These are phyloP conservation scores for Cystobasidium ongulense DNA, from an alignment of 768 basidiomycete genomes.

Conservation along the genomic window DNA sequence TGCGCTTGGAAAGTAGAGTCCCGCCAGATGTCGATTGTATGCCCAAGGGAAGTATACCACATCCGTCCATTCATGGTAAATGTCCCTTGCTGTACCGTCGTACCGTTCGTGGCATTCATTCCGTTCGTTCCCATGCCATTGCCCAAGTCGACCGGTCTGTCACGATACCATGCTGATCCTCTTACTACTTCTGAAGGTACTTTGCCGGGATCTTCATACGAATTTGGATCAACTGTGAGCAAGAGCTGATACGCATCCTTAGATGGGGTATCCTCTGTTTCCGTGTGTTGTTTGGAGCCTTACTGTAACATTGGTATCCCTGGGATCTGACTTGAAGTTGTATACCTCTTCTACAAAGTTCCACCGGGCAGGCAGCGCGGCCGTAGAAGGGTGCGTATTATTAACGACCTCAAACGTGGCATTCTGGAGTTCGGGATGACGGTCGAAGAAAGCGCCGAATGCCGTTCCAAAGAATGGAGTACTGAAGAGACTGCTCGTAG, in stretches of 20 bases:
- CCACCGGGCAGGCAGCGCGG: constrained; percentile 19
- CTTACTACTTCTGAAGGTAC: constrained; percentile 15
- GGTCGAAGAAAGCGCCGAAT: constrained; percentile 32
- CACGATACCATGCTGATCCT: constrained; percentile 26
- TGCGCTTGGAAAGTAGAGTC: constrained; percentile 25
- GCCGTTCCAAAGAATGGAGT: constrained; percentile 27
- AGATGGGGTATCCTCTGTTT: neutral
- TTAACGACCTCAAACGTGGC: constrained; percentile 31
- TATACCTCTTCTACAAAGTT: constrained; percentile 33
- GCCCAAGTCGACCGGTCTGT: constrained; percentile 23
- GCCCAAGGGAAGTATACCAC: constrained; percentile 27
- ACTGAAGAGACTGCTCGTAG: constrained; percentile 21
- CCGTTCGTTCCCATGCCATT: constrained; percentile 19
- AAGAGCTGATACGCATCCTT: constrained; percentile 4
- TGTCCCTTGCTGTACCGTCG: neutral
- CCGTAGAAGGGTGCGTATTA: constrained; percentile 17
- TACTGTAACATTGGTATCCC: constrained; percentile 25
- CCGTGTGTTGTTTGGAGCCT: neutral
- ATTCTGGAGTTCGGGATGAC: constrained; percentile 28
- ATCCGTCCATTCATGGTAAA: constrained; percentile 7
- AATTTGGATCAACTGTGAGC: constrained; percentile 22
- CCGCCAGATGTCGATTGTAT: constrained; percentile 13
- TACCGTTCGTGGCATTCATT: constrained; percentile 7
- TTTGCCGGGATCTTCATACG: constrained; percentile 17
- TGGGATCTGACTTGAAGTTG: constrained; percentile 25